Evolutionary conservation across 352 stramenopile species (phyloP), one percentile per base, ranked within the genome.

Genomic region (Blastocystis sp.): DNA sequence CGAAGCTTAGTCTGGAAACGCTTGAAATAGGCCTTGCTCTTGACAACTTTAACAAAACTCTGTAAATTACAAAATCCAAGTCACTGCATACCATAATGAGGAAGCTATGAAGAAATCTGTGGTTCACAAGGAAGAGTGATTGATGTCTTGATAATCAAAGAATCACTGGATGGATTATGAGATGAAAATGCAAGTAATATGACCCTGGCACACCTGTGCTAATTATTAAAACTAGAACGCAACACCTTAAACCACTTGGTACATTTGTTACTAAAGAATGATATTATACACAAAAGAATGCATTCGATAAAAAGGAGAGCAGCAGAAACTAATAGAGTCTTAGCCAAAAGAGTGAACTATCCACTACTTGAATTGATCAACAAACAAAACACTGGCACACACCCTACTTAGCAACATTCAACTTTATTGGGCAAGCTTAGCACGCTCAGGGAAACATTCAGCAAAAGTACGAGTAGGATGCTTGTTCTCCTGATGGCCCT

Each of bases 11-110:
- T 89, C 93, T 99, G 97, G 93, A 98, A 99, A 76, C 97, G 95
- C 92, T 98, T 98, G 93, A 98, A 99, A 94, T 99, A 99, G 79
- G 96, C 95, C 93, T 98, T 99, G 92, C 95, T 98, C 93, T 99
- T 99, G 90, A 94, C 93, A 87, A 98, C 94, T 94, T 99, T 98
- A 90, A 99, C 96, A 93, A 99, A 99, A 81, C 92, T 77, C 95
- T 93, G 60, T 57, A 17, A n/a, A 77, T 68, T 40, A 59, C 24
- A 84, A 9, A 69, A 87, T 15, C 73, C 27, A n/a, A 90, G 19
- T 33, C 27, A 90, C 5, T 33, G 19, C 13, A n/a, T 33, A 62
- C 56, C 56, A 62, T 62, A 33, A 62, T 62, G 56, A 62, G 40
- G 40, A 48, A 48, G 40, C 40, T 48, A 48, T 62, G 56, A 62